Evolutionary conservation across 2,329 filamentous ascomycete genomes (phyloP), one percentile per base, ranked within the genome.

Genomic region (Fusarium algeriense): DNA sequence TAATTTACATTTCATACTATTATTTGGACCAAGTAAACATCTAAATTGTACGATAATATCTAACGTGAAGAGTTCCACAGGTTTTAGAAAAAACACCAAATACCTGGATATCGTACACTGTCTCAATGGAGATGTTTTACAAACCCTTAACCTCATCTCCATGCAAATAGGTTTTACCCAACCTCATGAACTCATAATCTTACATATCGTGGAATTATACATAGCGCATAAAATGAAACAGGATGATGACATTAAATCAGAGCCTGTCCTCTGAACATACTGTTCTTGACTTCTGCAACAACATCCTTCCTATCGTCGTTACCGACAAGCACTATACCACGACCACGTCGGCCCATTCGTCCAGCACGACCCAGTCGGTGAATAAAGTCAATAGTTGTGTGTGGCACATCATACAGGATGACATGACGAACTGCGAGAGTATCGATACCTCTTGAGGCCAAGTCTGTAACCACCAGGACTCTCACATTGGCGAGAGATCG

Each of bases 301-400:
- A 98, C 89, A 81, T 98, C 95, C 78, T 92, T 93, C 57, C 96
- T 86, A 80, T 98, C 96, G 69, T 94, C 89, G 80, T 93, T 95
- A 68, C 95, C 95, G 3, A 98, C 93, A 38, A 99, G 84, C 32
- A 98, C 95, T 71, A 98, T 91, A 23, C 94, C 96, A 60, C 95
- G 88, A 19, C 96, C 96, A 79, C 96, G 88, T 68, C 94, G 89
- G 5, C 94, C 94, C 94, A 98, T 98, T 37, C 96, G 89, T 0
- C 96, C 96, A 3, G 96, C 94, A 62, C 96, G 89, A 19, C 96
- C 96, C 7, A 98, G 89, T 19, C 97, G 92, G 81, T 99, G 97
- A 77, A 99, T 98, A 77, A 99, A 99, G 81, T 99, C 97, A 66
- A 99, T 97, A 0, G 94, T 97, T 0, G 93, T 97, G 79, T 98